Base-by-base conservation (phyloP, 176 grass and related monocot genomes). In the Paspalum notatum region DNA sequence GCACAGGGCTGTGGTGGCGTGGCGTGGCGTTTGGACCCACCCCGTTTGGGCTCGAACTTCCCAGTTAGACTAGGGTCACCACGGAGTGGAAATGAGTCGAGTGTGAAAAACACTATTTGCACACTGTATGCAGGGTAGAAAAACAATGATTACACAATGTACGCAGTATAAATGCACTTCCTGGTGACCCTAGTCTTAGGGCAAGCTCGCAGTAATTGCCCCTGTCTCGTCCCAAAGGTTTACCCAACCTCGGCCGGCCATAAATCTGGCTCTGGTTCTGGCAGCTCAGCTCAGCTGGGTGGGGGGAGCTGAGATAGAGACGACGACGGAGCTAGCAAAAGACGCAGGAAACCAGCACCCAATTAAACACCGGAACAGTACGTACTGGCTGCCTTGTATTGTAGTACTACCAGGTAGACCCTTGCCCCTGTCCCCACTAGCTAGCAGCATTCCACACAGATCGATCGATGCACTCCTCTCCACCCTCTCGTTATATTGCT, bases 281-380 rank as follows among this genome's bases (percentile, higher is more conserved):
- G 38, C 45, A 57, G 40, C 51, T 59, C 45, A 57, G 40, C 51
- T 59, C 32, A 32, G 32, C 32, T 32, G 32, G 32, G 32, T 32
- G 3, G 32, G 46, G 21, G 37, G 22, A 45, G 50, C 39, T 18
- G 26, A 43, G 5, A 43, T 5, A 3, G n/a, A 24, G 16, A 32
- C 17, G 56, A 59, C 9, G 49, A 13, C 22, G 46, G 65, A 45
- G 52, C 78, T 38, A 38, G 52, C 78, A 48, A 38, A 48, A 62
- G 54, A 82, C 37, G 27, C 25, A 82, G 56, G 52, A 82, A 82
- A 82, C 43, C 43, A 72, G 80, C 68, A 82, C 49, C 68, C 68
- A 62, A 72, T 72, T 82, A 62, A 82, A 82, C 80, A 49, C 68
- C 7, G 44, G 63, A 69, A 89, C 76, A 89, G 87, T 89, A 39